Base-by-base conservation (phyloP, 2,329 filamentous ascomycete species). In the Aureobasidium sp. region DNA sequence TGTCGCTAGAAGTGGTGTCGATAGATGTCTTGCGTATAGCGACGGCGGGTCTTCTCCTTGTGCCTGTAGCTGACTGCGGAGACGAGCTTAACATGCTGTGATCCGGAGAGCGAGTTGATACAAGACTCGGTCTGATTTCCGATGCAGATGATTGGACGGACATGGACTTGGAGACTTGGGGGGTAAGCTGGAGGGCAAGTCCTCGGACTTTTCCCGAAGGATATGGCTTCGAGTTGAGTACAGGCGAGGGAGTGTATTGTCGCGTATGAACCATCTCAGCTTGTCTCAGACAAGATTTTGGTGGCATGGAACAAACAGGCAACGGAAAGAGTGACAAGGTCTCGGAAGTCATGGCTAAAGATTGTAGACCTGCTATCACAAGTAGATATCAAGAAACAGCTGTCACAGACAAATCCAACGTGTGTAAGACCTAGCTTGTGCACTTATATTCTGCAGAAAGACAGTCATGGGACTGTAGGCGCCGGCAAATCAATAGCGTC, bases 201-300 rank as follows among this genome's bases (percentile, higher is more conserved):
- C 63, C 63, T 38, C 47, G 54, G 25, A 60, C 45, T 20, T 43
- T 43, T 16, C 45, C 45, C 16, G 54, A 33, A 31, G 42, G 25
- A 25, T 25, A 51, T 36, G 33, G 15, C 38, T 59, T 53, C 11
- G 54, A 65, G 6, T 27, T 60, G 15, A 53, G 43, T n/a, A 45
- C 27, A 9, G 63, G 45, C 7, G 63, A 65, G 2, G 63, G 42
- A 36, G 63, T 60, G 27, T 50, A 51, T 4, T n/a, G 59, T 53
- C 59, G 51, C 20, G n/a, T 48, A 5, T 62, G 59, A 23, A 53
- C 20, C 7, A 40, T 47, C 31, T 51, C 43, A 29, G 36, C 54
- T 23, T 65, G 54, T 47, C 54, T 59, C 55, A 65, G 45, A 65
- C 63, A 65, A 16, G 63, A 65, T 54, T 60, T 65, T 47, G 55